Conservation (phyloP, 2,329 filamentous ascomycete species). For the Fusarium palustre region DNA sequence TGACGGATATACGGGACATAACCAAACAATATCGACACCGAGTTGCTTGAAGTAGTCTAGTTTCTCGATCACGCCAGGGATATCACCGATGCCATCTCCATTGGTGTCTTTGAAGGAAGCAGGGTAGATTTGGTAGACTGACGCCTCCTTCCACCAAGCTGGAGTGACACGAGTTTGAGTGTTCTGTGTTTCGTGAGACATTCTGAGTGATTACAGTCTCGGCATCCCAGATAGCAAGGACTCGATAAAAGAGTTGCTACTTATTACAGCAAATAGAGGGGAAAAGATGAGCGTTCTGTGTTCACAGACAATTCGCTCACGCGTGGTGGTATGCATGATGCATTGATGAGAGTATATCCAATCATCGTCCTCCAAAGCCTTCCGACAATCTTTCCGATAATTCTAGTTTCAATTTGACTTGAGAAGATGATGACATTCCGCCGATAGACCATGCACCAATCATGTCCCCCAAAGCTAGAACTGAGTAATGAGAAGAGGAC, state of each 20-base stretch:
- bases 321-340: constrained; percentile 1
- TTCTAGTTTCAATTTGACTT: not conserved
- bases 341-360: not conserved
- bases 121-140: constrained; percentile 62
- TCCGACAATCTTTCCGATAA: constrained; percentile 7
- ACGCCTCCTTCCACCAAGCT: constrained; percentile 67
- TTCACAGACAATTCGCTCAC: not conserved
- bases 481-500: too few species aligned
- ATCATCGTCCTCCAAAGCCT: constrained; percentile 4
- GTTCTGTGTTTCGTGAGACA: constrained; percentile 5
- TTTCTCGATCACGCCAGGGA: constrained; percentile 70
- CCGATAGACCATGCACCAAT: constrained; percentile 6
- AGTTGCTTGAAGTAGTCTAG: constrained; percentile 70
- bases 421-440: not conserved
- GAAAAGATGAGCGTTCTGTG: not conserved
- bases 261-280: not conserved
- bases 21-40: constrained; percentile 74
- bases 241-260: not conserved
- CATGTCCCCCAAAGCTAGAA: not conserved
- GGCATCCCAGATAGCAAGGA: not conserved
- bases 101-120: constrained; percentile 68
- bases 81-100: constrained; percentile 70
- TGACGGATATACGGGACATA: constrained; percentile 72
- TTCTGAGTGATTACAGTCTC: not conserved
- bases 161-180: not conserved